Base-by-base conservation (phyloP, 2,329 filamentous ascomycete species). In the Metarhizium album region DNA sequence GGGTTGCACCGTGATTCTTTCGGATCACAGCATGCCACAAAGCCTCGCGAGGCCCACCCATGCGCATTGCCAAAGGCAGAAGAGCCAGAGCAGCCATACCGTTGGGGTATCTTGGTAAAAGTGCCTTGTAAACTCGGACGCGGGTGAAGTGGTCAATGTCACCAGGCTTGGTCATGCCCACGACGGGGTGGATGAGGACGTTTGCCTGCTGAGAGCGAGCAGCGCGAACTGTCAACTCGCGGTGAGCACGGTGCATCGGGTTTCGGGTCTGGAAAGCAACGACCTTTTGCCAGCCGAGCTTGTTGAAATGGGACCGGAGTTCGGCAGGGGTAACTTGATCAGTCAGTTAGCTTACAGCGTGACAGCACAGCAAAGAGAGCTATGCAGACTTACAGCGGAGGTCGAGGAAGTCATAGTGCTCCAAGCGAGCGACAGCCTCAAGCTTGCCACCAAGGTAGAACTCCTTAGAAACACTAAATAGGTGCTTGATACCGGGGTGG, bases 11-110 rank as follows among this genome's bases (percentile, higher is more conserved):
- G 74, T 96, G 90, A 74, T 98, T 98, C 84, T 97, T 98, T 68
- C 93, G 90, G 78, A 98, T 98, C 64, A 98, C 95, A 65, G 93
- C 93, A 78, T 98, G 93, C 93, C 93, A 98, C 74, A 98, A 90
- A 60, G 93, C 93, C 77, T 98, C 93, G 60, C 93, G 88, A 57
- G 93, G 93, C 62, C 93, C 93, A 66, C 90, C 93, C 93, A 98
- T 98, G 67, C 93, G 87, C 93, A 98, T 98, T 63, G 93, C 93
- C 57, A 98, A 80, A 53, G 90, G 90, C 50, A 98, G 80, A 42
- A 98, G 87, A 71, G 90, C 91, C 58, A 98, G 82, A 38, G 94
- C 90, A 53, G 93, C 93, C 93, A 98, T 98, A 64, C 93, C 93
- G 71, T 97, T 98, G 70, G 93, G 93, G 75, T 98, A 98, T 66